These are phyloP conservation scores for Stemphylium beticola DNA, from an alignment of 2,329 filamentous ascomycete genomes.

Conservation along the genomic window DNA sequence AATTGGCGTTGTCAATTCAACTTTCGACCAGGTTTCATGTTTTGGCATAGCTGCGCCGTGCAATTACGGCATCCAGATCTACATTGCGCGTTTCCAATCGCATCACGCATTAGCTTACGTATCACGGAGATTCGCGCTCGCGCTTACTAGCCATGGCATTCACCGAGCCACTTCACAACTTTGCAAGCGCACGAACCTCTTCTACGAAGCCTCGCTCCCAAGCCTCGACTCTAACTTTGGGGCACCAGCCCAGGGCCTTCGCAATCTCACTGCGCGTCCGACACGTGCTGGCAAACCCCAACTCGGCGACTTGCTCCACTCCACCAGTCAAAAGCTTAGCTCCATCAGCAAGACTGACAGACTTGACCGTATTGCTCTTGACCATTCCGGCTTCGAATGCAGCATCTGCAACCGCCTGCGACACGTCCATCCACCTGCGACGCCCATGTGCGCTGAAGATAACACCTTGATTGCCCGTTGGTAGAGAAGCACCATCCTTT, in stretches of 20 bases:
- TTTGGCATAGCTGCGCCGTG: not conserved
- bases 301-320: not conserved
- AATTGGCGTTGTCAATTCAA: not conserved
- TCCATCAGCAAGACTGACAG: not conserved
- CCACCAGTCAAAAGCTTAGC: not conserved
- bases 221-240: not conserved
- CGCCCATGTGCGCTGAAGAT: constrained; percentile 2
- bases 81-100: not conserved
- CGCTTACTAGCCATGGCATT: not conserved
- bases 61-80: not conserved
- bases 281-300: constrained; percentile 1
- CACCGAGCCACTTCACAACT: not conserved
- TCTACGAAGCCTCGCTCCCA: constrained; percentile 4
- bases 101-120: not conserved
- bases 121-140: not conserved
- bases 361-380: not conserved
- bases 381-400: constrained; percentile 1
- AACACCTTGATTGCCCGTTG: not conserved
- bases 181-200: not conserved
- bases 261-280: not conserved
- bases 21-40: not conserved
- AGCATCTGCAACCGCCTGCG: not conserved
- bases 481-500: not conserved
- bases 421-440: constrained; percentile 1
- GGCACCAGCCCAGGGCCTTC: not conserved